These are phyloP conservation scores for Phaeosphaeria sp. DNA, from an alignment of 2,329 filamentous ascomycete species.

Conservation along the genomic window DNA sequence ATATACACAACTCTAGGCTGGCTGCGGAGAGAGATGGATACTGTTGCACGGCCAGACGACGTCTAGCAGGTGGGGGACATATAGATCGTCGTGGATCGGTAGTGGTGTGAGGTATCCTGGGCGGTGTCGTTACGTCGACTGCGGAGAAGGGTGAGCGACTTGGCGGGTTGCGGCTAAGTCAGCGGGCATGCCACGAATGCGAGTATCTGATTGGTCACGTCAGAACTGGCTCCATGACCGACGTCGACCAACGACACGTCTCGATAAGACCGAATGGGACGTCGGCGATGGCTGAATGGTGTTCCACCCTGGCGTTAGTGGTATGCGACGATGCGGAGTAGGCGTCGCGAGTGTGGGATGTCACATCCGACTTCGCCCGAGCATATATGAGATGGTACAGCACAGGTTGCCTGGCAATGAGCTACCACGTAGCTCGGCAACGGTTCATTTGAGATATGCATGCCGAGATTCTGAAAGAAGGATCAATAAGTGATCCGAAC, in stretches of 20 bases:
- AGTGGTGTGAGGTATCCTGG: constrained; percentile 32
- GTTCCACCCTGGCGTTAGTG: constrained; percentile 25
- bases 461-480: constrained; percentile 28
- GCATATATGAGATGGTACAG: constrained; percentile 23
- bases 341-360: constrained; percentile 9
- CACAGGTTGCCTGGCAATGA: constrained; percentile 29
- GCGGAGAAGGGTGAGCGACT: constrained; percentile 30
- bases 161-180: constrained; percentile 27
- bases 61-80: constrained; percentile 49
- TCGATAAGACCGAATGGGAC: constrained; percentile 30
- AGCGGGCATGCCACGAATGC: constrained; percentile 31
- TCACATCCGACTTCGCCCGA: constrained; percentile 20
- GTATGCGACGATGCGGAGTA: constrained; percentile 14
- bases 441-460: constrained; percentile 24
- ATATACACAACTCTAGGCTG: constrained; percentile 50
- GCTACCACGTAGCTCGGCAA: constrained; percentile 28
- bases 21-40: constrained; percentile 48
- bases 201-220: constrained; percentile 33
- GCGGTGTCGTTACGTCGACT: constrained; percentile 25
- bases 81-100: constrained; percentile 19
- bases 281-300: constrained; percentile 33
- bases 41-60: constrained; percentile 48
- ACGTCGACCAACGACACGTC: constrained; percentile 39
- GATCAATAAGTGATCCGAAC: constrained; percentile 30
- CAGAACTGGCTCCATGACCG: constrained; percentile 11